A percentile compares a stretch with the other conserved stretches of the same genome.
These are phyloP conservation scores for Tolypocladium cylindrosporum DNA, from an alignment of 2,329 filamentous ascomycete genomes.

Conservation along the genomic window DNA sequence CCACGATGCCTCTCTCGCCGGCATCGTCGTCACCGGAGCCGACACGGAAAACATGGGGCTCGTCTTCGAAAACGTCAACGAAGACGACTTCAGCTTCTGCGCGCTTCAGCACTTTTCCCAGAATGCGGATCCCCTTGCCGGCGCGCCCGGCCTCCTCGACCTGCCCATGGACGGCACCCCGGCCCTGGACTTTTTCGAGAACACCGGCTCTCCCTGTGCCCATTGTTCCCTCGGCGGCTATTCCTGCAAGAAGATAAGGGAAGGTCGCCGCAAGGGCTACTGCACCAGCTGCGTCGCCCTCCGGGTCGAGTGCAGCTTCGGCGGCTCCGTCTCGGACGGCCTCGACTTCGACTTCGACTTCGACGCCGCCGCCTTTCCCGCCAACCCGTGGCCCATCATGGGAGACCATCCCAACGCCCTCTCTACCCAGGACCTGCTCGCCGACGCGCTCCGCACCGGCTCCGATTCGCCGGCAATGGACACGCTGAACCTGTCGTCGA, in stretches of 20 bases:
- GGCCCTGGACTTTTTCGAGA: slow-evolving; percentile 14
- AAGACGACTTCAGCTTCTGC: slow-evolving; percentile 50
- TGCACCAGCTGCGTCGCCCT: slow-evolving; percentile 55
- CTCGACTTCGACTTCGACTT: slow-evolving; percentile 14
- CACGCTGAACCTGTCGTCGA: slow-evolving; percentile 12
- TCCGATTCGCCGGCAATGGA: slow-evolving; percentile 16
- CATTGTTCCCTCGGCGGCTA: slow-evolving; percentile 43
- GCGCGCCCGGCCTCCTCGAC: slow-evolving; percentile 10
- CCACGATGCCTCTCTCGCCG: slow-evolving; percentile 22
- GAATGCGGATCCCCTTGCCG: slow-evolving; percentile 18
- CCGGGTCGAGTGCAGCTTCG: slow-evolving; percentile 48
- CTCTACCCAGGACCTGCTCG: slow-evolving; percentile 13
- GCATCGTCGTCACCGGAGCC: slow-evolving; percentile 23
- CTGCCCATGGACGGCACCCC: slow-evolving; percentile 13
- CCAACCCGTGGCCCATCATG: slow-evolving; percentile 35
- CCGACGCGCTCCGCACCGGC: slow-evolving; percentile 13
- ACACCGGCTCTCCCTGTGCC: slow-evolving; percentile 30
- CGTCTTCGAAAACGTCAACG: slow-evolving; percentile 43
- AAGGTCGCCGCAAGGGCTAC: slow-evolving; percentile 49
- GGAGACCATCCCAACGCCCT: slow-evolving; percentile 31
- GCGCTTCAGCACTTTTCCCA: slow-evolving; percentile 47
- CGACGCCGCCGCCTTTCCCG: slow-evolving; percentile 27
- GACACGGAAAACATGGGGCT: slow-evolving; percentile 35
- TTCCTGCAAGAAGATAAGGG: slow-evolving; percentile 49
- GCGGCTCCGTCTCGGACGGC: slow-evolving; percentile 21